These are phyloP conservation scores for Picea glauca DNA, from an alignment of 75 land plant species.

Conservation along the genomic window DNA sequence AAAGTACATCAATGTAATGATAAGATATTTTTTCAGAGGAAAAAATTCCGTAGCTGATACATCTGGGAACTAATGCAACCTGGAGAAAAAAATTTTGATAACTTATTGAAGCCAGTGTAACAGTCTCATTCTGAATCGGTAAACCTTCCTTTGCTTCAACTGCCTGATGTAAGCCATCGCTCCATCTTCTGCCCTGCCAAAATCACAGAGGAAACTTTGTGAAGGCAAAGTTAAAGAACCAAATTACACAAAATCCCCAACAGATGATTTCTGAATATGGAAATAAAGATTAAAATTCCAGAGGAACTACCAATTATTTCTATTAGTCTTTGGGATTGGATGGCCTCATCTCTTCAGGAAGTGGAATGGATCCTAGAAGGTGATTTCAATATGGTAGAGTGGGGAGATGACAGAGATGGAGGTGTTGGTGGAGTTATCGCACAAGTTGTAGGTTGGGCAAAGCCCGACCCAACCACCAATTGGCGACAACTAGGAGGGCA, in stretches of 20 bases:
- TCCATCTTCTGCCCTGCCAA: slow-evolving; percentile 84
- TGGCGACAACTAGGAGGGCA: too few species aligned
- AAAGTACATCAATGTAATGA: neutral
- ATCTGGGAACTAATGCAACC: slow-evolving; percentile 32
- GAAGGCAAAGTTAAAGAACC: neutral
- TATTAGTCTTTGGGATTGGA: neutral
- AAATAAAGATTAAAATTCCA: neutral
- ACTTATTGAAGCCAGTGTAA: slow-evolving; percentile 93
- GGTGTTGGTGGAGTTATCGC: too few species aligned
- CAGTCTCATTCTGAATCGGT: slow-evolving; percentile 85
- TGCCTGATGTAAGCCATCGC: slow-evolving; percentile 95
- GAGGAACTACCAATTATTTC: neutral
- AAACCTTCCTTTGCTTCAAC: slow-evolving; percentile 90
- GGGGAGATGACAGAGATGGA: too few species aligned
- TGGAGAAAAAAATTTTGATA: slow-evolving; percentile 99
- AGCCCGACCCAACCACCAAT: too few species aligned
- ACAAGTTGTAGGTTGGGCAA: too few species aligned
- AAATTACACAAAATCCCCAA: neutral
- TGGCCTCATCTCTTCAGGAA: too few species aligned
- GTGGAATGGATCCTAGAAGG: too few species aligned
- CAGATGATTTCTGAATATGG: neutral
- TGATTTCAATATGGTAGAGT: too few species aligned
- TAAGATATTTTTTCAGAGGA: neutral
- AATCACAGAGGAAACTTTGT: slow-evolving; percentile 5
- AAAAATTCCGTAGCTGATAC: neutral